These are phyloP conservation scores for Aureobasidium zeae DNA, from an alignment of 2,329 filamentous ascomycete species.

Conservation along the genomic window DNA sequence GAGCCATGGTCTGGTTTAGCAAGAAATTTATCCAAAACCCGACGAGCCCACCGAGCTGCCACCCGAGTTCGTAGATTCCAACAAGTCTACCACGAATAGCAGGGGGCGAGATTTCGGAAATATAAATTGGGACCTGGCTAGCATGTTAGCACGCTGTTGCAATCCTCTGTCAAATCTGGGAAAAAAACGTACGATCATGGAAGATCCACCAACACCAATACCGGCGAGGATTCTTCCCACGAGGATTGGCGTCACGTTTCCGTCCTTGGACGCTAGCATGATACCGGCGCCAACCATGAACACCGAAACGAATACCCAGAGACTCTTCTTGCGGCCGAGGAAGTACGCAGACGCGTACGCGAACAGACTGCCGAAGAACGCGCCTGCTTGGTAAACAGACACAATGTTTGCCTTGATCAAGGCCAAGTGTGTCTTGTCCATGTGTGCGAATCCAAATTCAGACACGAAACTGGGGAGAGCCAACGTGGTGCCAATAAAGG, in stretches of 20 bases:
- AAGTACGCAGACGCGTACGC: conserved; percentile 59
- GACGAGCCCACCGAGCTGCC: conserved; percentile 44
- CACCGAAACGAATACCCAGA: conserved; percentile 51
- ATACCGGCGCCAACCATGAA: conserved; percentile 64
- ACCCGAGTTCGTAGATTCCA: conserved; percentile 48
- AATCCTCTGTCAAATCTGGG: neutral
- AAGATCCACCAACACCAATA: conserved; percentile 47
- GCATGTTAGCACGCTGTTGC: neutral
- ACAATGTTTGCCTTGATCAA: conserved; percentile 66
- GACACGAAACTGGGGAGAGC: conserved; percentile 58
- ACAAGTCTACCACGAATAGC: conserved; percentile 51
- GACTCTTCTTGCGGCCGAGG: conserved; percentile 55
- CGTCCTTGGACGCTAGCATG: conserved; percentile 56
- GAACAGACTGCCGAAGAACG: conserved; percentile 69
- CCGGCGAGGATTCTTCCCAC: conserved; percentile 49
- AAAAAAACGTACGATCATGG: conserved; percentile 37
- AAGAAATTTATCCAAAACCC: conserved; percentile 46
- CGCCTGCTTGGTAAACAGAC: conserved; percentile 71
- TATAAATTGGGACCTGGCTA: conserved; percentile 46
- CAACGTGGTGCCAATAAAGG: conserved; percentile 71
- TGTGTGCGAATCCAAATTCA: conserved; percentile 56
- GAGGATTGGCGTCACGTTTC: conserved; percentile 54
- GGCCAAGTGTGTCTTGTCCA: conserved; percentile 42
- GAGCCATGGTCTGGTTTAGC: conserved; percentile 34
- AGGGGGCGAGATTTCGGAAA: conserved; percentile 48